These are phyloP conservation scores for Crucibulum laeve DNA, from an alignment of 768 basidiomycete species.

Conservation along the genomic window DNA sequence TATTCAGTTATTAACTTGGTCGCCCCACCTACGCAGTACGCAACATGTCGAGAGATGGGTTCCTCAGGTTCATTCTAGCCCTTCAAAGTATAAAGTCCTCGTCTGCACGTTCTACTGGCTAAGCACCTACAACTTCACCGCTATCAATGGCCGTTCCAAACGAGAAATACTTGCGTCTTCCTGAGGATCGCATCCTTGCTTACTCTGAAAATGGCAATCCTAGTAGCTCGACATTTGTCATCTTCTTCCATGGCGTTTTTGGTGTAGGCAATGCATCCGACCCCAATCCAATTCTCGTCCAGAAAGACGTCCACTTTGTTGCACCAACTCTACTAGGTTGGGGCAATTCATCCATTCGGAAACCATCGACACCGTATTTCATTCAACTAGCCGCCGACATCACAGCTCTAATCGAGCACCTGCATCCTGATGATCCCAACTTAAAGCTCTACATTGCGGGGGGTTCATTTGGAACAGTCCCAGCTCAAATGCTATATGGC, in stretches of 20 bases:
- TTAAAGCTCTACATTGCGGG: conserved; percentile 48
- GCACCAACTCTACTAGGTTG: conserved; percentile 56
- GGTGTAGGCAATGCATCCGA: conserved; percentile 38
- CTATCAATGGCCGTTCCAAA: conserved; percentile 5
- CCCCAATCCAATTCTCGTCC: conserved; percentile 26
- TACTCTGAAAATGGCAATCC: conserved; percentile 51
- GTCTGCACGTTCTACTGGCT: too few relatives aligned
- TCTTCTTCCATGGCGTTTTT: conserved; percentile 57
- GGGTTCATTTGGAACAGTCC: conserved; percentile 49
- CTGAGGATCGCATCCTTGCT: conserved; percentile 45
- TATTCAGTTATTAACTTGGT: too few relatives aligned
- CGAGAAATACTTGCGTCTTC: conserved; percentile 32
- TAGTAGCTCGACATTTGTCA: conserved; percentile 40
- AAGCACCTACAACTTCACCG: too few relatives aligned
- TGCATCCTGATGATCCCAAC: conserved; percentile 36
- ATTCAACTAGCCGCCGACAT: conserved; percentile 39
- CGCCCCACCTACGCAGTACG: too few relatives aligned
- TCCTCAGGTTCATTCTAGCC: too few relatives aligned
- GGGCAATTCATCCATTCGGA: conserved; percentile 46
- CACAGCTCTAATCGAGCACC: conserved; percentile 41
- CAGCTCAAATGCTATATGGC: conserved; percentile 55
- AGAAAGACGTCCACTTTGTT: conserved; percentile 39
- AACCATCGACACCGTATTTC: conserved; percentile 28
- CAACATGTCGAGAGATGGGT: too few relatives aligned
- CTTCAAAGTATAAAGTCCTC: too few relatives aligned